Percentiles rank a stretch among this genome's conserved stretches.
phyloP scores from a whole-genome alignment of 1,139 yeast genomes.

The Saccharomyces hybrid region DNA sequence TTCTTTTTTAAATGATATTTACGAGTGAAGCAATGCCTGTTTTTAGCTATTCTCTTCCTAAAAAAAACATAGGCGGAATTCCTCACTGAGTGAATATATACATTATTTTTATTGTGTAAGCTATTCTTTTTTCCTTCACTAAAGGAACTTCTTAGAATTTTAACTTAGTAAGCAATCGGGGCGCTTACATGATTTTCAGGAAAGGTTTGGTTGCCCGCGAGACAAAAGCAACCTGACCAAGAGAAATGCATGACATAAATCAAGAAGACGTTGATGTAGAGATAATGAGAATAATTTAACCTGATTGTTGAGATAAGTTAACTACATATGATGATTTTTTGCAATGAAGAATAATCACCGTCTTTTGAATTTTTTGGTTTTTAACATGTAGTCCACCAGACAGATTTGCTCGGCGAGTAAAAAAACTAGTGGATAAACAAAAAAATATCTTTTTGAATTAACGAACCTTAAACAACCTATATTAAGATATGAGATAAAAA shows the following conservation, averaged over 20 bases:
- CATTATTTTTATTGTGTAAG: not conserved
- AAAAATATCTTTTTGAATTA: conserved; percentile 5
- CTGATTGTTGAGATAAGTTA: too few relatives aligned
- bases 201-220: not conserved
- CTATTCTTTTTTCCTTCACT: not conserved
- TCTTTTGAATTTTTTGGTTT: too few relatives aligned
- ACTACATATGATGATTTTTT: too few relatives aligned
- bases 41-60: too few relatives aligned
- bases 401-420: too few relatives aligned
- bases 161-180: not conserved
- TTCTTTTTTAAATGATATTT: not conserved
- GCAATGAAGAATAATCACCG: too few relatives aligned
- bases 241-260: not conserved
- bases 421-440: not conserved
- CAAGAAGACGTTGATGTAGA: too few relatives aligned
- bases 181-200: not conserved
- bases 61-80: too few relatives aligned
- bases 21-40: not conserved
- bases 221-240: not conserved
- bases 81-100: not conserved
- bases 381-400: too few relatives aligned
- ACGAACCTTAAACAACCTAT: conserved; percentile 12
- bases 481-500: conserved; percentile 2
- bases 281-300: too few relatives aligned
- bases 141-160: not conserved